A percentile compares a stretch with the other conserved stretches of the same genome.
phyloP scores from a whole-genome alignment of 108 stramenopile species.

The Cylindrotheca closterium region DNA sequence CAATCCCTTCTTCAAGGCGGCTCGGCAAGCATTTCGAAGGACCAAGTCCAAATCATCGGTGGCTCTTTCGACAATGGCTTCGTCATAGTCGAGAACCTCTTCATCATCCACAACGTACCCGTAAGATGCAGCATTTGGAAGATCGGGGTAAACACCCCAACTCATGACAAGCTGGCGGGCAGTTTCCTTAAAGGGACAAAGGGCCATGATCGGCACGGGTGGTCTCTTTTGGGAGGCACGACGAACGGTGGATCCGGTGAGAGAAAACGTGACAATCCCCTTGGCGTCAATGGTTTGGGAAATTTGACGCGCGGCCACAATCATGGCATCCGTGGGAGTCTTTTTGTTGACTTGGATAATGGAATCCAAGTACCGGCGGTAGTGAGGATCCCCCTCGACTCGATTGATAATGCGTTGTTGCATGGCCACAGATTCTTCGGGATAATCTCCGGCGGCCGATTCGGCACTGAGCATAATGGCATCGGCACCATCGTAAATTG shows the following conservation, averaged over 20 bases:
- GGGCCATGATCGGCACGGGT: slow-evolving; percentile 89
- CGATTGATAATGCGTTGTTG: slow-evolving; percentile 93
- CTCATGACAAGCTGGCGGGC: slow-evolving; percentile 85
- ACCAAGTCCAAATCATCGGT: slow-evolving; percentile 78
- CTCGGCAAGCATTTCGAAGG: slow-evolving; percentile 73
- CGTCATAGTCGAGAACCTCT: slow-evolving; percentile 56
- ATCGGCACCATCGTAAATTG: slow-evolving; percentile 96
- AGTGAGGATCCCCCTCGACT: slow-evolving; percentile 87
- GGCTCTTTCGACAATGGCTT: slow-evolving; percentile 42
- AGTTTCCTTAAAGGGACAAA: slow-evolving; percentile 88
- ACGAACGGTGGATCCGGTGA: slow-evolving; percentile 84
- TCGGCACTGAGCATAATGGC: slow-evolving; percentile 96
- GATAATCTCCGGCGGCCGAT: slow-evolving; percentile 90
- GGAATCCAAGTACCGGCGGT: slow-evolving; percentile 55
- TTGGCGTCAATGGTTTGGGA: slow-evolving; percentile 79
- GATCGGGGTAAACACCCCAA: slow-evolving; percentile 93
- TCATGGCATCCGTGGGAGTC: slow-evolving; percentile 90
- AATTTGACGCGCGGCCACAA: slow-evolving; percentile 81
- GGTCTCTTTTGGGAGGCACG: slow-evolving; percentile 88
- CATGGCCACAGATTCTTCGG: slow-evolving; percentile 92
- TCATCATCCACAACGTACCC: slow-evolving; percentile 72
- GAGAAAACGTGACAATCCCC: slow-evolving; percentile 88
- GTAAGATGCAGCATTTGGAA: slow-evolving; percentile 71
- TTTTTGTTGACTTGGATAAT: slow-evolving; percentile 49
- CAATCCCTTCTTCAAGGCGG: slow-evolving; percentile 85